Conservation (phyloP, 2,329 filamentous ascomycete species). For the Colletotrichum phormii region DNA sequence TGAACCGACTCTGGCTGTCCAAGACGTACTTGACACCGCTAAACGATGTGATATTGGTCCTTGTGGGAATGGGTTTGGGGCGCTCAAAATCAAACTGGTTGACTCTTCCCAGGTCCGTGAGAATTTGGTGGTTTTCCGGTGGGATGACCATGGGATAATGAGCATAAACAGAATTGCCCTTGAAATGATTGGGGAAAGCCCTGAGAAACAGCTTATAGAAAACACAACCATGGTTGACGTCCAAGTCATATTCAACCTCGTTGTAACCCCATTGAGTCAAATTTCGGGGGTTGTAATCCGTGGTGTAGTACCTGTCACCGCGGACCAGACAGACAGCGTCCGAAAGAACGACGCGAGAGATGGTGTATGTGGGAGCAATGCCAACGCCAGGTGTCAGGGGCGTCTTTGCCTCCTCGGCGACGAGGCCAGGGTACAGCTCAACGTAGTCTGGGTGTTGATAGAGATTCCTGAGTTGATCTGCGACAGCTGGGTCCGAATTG, state of each 20-base stretch:
- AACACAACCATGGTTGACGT: constrained; percentile 82
- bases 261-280: constrained; percentile 88
- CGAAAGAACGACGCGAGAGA: constrained; percentile 80
- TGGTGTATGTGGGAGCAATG: constrained; percentile 80
- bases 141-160: constrained; percentile 82
- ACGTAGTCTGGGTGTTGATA: constrained; percentile 85
- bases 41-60: constrained; percentile 70
- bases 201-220: constrained; percentile 87
- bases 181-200: constrained; percentile 85
- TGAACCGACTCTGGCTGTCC: constrained; percentile 70
- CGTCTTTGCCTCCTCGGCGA: constrained; percentile 79
- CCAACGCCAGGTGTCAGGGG: constrained; percentile 81
- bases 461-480: constrained; percentile 72
- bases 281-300: constrained; percentile 78
- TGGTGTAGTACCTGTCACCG: constrained; percentile 82
- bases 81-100: constrained; percentile 77
- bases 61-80: constrained; percentile 62
- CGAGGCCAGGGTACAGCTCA: constrained; percentile 83
- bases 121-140: constrained; percentile 76
- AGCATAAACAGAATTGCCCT: constrained; percentile 81
- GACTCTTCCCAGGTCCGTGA: constrained; percentile 74
- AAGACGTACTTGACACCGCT: constrained; percentile 71
- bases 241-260: constrained; percentile 78
- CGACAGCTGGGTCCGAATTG: constrained; percentile 79
- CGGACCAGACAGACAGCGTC: constrained; percentile 84